Conservation (phyloP, 163 green algal species). For the Smithsoniella earleae region DNA sequence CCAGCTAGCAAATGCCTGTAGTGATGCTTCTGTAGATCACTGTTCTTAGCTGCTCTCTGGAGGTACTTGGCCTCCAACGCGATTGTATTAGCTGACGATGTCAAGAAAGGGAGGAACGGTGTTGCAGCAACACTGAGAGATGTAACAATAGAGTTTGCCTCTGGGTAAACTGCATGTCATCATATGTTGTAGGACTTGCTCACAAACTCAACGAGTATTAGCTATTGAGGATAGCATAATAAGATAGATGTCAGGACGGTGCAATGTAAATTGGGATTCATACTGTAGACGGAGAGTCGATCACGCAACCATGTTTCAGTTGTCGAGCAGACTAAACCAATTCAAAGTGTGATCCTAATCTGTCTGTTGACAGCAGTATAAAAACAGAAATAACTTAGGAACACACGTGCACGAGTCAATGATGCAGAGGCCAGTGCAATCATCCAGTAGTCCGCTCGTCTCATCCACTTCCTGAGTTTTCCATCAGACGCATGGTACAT, state of each 20-base stretch:
- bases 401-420: conserved; percentile 2
- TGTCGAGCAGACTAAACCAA: neutral
- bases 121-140: neutral
- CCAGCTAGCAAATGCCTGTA: neutral
- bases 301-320: too few species aligned
- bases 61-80: conserved; percentile 23
- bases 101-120: conserved; percentile 12
- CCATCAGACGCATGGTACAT: conserved; percentile 17
- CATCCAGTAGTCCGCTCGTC: conserved; percentile 21
- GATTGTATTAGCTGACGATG: conserved; percentile 13
- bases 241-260: too few species aligned
- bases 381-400: neutral
- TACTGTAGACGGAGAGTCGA: too few species aligned
- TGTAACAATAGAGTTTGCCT: neutral
- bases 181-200: neutral
- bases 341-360: neutral
- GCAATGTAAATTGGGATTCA: too few species aligned
- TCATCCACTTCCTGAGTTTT: neutral
- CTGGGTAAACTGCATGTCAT: conserved; percentile 12
- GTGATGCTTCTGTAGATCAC: neutral
- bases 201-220: too few species aligned
- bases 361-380: neutral
- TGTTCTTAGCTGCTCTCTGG: neutral
- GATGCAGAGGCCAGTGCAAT: conserved; percentile 13
- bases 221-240: too few species aligned